Evolutionary conservation across 225 moss, liverwort and hornwort species (phyloP), one percentile per base, ranked within the genome.

Genomic region (Anthoceros angustus): DNA sequence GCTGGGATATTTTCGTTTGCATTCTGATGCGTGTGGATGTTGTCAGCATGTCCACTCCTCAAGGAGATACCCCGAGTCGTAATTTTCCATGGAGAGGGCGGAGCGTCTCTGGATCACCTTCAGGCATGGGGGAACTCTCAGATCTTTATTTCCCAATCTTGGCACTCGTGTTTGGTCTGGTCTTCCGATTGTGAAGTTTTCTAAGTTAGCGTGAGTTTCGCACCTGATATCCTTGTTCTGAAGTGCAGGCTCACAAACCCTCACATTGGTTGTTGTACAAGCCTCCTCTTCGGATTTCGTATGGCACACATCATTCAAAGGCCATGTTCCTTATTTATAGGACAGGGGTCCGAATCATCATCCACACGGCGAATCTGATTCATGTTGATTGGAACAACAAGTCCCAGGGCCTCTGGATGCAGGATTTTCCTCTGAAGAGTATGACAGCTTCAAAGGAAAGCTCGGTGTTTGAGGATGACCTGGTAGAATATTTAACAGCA

Each of bases 331-430:
- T 99, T 63, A 77, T 99, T 25, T 99, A 99, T 62, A 74, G 80
- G 12, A 87, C 83, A 45, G 98, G 98, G 62, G 85, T 92, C 64
- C 85, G 98, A 68, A 70, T 99, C 16, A 70, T 84, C 66, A 87
- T 99, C 64, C 98, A 99, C 77, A 99, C 98, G 64, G 92, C 98
- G 50, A 99, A 99, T 75, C 73, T 89, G 65, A 89, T 99, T 62
- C 65, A 84, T 25, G 74, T 82, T 68, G 98, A 99, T 69, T 99
- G 92, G 92, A 89, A 99, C 73, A 87, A 92, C 66, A 99, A 99
- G 75, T 83, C 98, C 43, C 98, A 99, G 69, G 98, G 92, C 61
- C 77, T 99, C 43, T 99, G 98, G 98, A 92, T 89, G 98, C 98
- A 99, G 87, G 98, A 99, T 65, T 99, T 99, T 62, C 98, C 92